Evolutionary conservation across 768 basidiomycete genomes (phyloP).

Genomic region (Heimioporus sp.): DNA sequence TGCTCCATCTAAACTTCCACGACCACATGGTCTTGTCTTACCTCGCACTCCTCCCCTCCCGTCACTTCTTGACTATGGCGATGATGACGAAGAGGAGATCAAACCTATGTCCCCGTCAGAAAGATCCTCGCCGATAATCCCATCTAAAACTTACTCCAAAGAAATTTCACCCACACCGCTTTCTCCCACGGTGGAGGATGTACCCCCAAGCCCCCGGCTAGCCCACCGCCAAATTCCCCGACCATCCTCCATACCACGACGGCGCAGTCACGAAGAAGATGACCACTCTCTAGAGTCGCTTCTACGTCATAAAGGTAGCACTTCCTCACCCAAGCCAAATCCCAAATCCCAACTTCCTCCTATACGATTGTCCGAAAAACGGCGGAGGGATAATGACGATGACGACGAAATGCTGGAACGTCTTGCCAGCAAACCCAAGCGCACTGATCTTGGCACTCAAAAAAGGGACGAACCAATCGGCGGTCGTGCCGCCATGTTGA

Average conservation of each 20-base stretch:
- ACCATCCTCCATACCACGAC: constrained; percentile 45
- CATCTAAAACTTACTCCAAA: constrained; percentile 12
- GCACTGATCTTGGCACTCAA: constrained; percentile 46
- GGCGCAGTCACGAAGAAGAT: constrained; percentile 49
- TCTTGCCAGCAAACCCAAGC: constrained; percentile 57
- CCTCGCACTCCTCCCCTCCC: constrained; percentile 54
- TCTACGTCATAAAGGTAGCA: constrained; percentile 35
- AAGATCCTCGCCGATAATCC: constrained; percentile 5
- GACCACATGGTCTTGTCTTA: constrained; percentile 37
- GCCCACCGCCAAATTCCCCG: constrained; percentile 37
- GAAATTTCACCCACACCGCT: constrained; percentile 24
- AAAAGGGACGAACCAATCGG: constrained; percentile 35
- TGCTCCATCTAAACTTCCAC: constrained; percentile 45
- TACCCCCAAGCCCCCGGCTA: constrained; percentile 38
- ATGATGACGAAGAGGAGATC: constrained; percentile 57
- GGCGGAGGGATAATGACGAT: constrained; percentile 69
- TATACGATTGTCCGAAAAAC: constrained; percentile 64
- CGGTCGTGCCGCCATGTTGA: constrained; percentile 23
- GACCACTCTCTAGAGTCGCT: constrained; percentile 55
- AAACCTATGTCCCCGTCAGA: constrained; percentile 16
- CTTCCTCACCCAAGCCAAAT: constrained; percentile 37
- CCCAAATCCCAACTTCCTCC: constrained; percentile 36
- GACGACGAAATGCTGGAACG: constrained; percentile 64
- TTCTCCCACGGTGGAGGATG: constrained; percentile 34
- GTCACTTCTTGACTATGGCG: constrained; percentile 74